Base-by-base conservation (phyloP, 257 asterid species). In the Salvia splendens region DNA sequence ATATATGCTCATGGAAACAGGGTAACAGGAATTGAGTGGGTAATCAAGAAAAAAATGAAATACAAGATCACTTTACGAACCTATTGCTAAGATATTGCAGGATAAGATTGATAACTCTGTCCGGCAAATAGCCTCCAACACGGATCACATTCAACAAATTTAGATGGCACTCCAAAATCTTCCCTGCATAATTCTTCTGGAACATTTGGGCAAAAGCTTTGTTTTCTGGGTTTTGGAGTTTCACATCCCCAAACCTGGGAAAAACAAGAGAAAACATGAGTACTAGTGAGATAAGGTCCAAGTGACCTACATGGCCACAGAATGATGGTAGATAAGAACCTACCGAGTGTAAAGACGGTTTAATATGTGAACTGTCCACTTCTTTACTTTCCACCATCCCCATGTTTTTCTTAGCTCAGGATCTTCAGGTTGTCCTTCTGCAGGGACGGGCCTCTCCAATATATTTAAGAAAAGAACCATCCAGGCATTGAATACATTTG, bases 341-440 rank as follows among this genome's bases (percentile, higher is more conserved):
- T 73, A 89, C 98, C 98, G 78, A 50, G 99, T 94, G 75, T 81
- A 94, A 48, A 94, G 96, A 57, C 99, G 95, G 79, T 91, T 91
- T 69, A 94, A 67, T 65, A 94, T 87, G 84, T 94, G 96, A 77
- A 89, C 83, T 0, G 96, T 94, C 99, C 99, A 94, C 84, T 94
- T 94, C 80, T 94, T 94, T 50, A 94, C 99, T 80, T 94, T 91
- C 99, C 98, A 94, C 99, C 99, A 94, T 41, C 96, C 99, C 99
- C 98, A 94, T 52, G 96, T 83, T 78, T 86, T 94, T 75, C 98
- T 82, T 73, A 78, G 75, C 74, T 94, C 99, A 8, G 90, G 96
- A 81, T 91, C 99, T 67, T 72, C 67, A 59, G 98, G 98, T 47
- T 94, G 95, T 28, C 99, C 96, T 83, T 94, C 99, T 61, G 66